Evolutionary conservation across 257 asterid species (phyloP).

Genomic region (Echium plantagineum): DNA sequence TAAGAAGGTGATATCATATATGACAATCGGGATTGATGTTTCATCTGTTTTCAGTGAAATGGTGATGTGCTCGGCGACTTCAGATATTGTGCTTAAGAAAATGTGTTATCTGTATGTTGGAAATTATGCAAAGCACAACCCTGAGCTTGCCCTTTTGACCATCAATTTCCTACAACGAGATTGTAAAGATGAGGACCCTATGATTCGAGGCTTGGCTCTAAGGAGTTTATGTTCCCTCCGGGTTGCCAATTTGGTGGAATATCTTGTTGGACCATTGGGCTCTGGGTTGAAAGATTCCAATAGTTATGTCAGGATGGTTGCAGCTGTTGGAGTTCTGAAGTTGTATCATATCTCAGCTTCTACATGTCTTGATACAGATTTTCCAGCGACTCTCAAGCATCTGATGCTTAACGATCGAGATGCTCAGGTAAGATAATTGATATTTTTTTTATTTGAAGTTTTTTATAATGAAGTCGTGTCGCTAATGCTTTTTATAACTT

Average conservation of each 20-base stretch:
- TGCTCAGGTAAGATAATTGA: constrained; percentile 53
- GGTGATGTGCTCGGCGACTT: constrained; percentile 99
- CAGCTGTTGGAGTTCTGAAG: constrained; percentile 83
- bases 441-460: background rate
- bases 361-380: constrained; percentile 93
- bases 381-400: constrained; percentile 72
- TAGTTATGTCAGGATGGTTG: constrained; percentile 84
- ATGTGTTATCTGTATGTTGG: constrained; percentile 97
- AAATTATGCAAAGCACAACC: constrained; percentile 89
- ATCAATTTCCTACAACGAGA: constrained; percentile 95
- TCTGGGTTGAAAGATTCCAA: constrained; percentile 86
- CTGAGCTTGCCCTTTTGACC: constrained; percentile 90
- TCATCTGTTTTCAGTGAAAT: constrained; percentile 93
- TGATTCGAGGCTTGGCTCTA: constrained; percentile 96
- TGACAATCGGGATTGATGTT: constrained; percentile 94
- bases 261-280: constrained; percentile 86
- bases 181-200: constrained; percentile 98
- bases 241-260: constrained; percentile 91
- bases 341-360: constrained; percentile 74
- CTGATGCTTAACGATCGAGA: constrained; percentile 90
- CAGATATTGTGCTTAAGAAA: constrained; percentile 93
- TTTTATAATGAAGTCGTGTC: background rate
- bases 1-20: constrained; percentile 93
- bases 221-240: constrained; percentile 97
- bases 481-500: background rate